Evolutionary conservation across 306 rosid species (phyloP).

Genomic region (Ceratonia siliqua): DNA sequence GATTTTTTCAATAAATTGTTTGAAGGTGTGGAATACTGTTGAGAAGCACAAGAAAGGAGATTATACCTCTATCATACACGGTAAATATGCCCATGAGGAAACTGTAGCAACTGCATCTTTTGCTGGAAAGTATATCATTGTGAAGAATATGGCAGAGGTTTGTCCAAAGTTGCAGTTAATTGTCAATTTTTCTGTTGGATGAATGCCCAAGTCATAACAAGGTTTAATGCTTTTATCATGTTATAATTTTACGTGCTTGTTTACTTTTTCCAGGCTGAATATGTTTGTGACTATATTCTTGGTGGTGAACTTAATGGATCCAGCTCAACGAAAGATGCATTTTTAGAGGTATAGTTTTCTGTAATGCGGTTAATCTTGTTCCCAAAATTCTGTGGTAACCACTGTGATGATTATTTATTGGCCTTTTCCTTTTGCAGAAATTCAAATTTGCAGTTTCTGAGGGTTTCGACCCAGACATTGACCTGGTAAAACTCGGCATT

Average conservation of each 20-base stretch:
- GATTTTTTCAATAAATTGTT: constrained; percentile 33
- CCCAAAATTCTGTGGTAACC: constrained; percentile 4
- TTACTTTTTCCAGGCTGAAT: constrained; percentile 65
- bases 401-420: constrained; percentile 26
- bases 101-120: constrained; percentile 96
- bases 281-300: constrained; percentile 92
- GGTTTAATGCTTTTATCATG: neutral
- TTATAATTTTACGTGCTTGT: constrained; percentile 2
- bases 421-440: constrained; percentile 59
- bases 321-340: constrained; percentile 83
- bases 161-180: constrained; percentile 33
- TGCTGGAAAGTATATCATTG: constrained; percentile 85
- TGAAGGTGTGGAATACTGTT: constrained; percentile 87
- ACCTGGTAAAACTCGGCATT: constrained; percentile 71
- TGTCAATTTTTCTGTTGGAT: constrained; percentile 6
- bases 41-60: constrained; percentile 97
- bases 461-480: constrained; percentile 84
- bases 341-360: constrained; percentile 60
- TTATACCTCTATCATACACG: constrained; percentile 88
- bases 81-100: constrained; percentile 93
- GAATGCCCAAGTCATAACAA: neutral
- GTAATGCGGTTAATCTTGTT: constrained; percentile 19
- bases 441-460: constrained; percentile 80
- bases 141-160: constrained; percentile 91
- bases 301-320: constrained; percentile 87